Evolutionary conservation across 2,329 filamentous ascomycete species (phyloP).

Genomic region (Fusarium palustre): DNA sequence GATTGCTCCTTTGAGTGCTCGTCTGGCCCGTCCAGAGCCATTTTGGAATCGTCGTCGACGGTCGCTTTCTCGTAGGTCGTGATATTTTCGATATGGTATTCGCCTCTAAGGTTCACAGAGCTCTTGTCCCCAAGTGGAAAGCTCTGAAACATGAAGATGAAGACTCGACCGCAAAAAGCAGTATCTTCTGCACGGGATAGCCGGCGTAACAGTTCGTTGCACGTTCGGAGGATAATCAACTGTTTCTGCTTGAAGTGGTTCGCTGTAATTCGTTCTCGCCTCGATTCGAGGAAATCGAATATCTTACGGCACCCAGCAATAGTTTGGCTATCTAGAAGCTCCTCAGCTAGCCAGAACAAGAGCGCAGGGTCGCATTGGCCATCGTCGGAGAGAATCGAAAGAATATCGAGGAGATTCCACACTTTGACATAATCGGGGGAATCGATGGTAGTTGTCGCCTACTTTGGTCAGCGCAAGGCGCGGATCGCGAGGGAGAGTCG

Average conservation of each 20-base stretch:
- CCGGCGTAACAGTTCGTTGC: conserved; percentile 93
- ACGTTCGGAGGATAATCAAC: conserved; percentile 89
- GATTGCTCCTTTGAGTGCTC: conserved; percentile 51
- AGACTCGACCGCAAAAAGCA: conserved; percentile 95
- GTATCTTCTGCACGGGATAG: conserved; percentile 97
- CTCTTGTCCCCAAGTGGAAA: conserved; percentile 97
- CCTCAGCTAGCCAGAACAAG: conserved; percentile 91
- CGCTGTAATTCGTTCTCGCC: conserved; percentile 87
- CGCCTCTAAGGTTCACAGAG: conserved; percentile 94
- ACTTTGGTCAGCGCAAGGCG: conserved; percentile 48
- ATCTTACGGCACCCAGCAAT: conserved; percentile 90
- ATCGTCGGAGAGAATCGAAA: conserved; percentile 88
- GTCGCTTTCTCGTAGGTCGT: conserved; percentile 76
- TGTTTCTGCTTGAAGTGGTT: conserved; percentile 85
- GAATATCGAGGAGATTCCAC: conserved; percentile 93
- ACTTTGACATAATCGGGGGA: conserved; percentile 82
- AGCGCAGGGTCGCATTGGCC: conserved; percentile 82
- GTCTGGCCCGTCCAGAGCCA: conserved; percentile 73
- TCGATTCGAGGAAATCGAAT: conserved; percentile 94
- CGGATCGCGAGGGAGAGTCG: conserved; percentile 32
- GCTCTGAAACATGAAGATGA: conserved; percentile 98
- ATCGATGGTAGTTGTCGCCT: conserved; percentile 82
- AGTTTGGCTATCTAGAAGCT: conserved; percentile 94
- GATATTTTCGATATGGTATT: conserved; percentile 95
- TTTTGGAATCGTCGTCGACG: conserved; percentile 55